phyloP scores from a whole-genome alignment of 257 asterid species.

The Capsicum pubescens region DNA sequence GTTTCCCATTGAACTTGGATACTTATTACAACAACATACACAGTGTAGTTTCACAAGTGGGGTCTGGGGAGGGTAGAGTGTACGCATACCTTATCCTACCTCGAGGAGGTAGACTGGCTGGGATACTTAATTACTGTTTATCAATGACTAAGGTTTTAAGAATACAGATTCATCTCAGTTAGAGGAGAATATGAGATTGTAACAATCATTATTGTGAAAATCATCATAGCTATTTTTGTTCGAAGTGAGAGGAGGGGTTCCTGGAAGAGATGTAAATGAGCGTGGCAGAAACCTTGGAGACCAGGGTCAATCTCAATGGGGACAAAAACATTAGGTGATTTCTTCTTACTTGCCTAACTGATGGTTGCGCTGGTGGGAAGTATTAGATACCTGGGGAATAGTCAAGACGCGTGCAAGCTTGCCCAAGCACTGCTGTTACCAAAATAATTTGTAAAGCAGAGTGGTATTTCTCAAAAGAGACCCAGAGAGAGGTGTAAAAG shows the following conservation, averaged over 20 bases:
- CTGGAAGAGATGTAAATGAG: not conserved
- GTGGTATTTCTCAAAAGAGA: not conserved
- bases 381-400: not conserved
- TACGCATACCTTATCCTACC: not conserved
- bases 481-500: too few relatives aligned
- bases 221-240: not conserved
- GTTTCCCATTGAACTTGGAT: slow-evolving; percentile 1
- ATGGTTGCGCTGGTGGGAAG: not conserved
- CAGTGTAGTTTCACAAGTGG: not conserved
- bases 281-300: not conserved
- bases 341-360: not conserved
- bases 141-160: not conserved
- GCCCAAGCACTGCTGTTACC: not conserved
- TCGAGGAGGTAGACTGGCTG: not conserved
- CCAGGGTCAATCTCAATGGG: not conserved
- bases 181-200: not conserved
- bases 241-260: not conserved
- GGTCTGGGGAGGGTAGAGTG: not conserved
- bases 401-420: not conserved
- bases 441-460: not conserved
- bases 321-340: not conserved
- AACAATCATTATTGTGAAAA: not conserved
- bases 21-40: not conserved
- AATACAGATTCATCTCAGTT: not conserved
- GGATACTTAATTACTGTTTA: not conserved